phyloP scores from a whole-genome alignment of 2,329 filamentous ascomycete species.

The Pseudopithomyces chartarum region DNA sequence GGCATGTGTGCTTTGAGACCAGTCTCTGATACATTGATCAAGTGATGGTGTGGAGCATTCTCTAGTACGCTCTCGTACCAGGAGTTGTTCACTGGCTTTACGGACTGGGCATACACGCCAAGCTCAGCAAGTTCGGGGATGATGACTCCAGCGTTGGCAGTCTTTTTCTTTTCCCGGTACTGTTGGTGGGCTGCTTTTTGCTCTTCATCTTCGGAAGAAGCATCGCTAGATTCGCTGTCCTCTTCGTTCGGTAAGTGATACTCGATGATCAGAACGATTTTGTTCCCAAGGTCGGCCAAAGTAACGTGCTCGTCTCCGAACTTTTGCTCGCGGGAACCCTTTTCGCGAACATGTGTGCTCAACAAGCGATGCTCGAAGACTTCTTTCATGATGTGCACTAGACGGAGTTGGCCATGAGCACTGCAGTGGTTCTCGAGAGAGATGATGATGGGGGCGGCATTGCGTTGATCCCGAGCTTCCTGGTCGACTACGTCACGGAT shows the following conservation, averaged over 20 bases:
- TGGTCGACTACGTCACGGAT: conserved; percentile 66
- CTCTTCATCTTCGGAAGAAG: conserved; percentile 49
- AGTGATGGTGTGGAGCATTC: conserved; percentile 63
- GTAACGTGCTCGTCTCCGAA: conserved; percentile 59
- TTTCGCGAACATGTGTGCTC: conserved; percentile 60
- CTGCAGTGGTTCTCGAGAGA: conserved; percentile 72
- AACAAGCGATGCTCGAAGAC: conserved; percentile 66
- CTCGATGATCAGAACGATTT: conserved; percentile 71
- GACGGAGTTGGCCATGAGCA: conserved; percentile 62
- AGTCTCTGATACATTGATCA: conserved; percentile 72
- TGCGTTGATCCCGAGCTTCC: conserved; percentile 55
- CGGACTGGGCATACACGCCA: conserved; percentile 72
- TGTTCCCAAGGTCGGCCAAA: conserved; percentile 64
- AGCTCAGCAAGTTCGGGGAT: conserved; percentile 68
- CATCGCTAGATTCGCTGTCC: conserved; percentile 43
- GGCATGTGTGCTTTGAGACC: conserved; percentile 61
- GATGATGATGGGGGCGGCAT: conserved; percentile 64
- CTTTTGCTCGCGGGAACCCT: conserved; percentile 61
- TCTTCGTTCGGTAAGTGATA: conserved; percentile 64
- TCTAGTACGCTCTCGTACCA: conserved; percentile 63
- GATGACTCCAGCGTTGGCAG: conserved; percentile 56
- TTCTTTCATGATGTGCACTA: conserved; percentile 69
- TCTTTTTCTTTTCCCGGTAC: conserved; percentile 60
- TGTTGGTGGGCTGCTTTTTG: conserved; percentile 56
- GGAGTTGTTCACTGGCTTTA: conserved; percentile 69